These are phyloP conservation scores for Aspergillus novofumigatus DNA, from an alignment of 2,329 filamentous ascomycete genomes.

Conservation along the genomic window DNA sequence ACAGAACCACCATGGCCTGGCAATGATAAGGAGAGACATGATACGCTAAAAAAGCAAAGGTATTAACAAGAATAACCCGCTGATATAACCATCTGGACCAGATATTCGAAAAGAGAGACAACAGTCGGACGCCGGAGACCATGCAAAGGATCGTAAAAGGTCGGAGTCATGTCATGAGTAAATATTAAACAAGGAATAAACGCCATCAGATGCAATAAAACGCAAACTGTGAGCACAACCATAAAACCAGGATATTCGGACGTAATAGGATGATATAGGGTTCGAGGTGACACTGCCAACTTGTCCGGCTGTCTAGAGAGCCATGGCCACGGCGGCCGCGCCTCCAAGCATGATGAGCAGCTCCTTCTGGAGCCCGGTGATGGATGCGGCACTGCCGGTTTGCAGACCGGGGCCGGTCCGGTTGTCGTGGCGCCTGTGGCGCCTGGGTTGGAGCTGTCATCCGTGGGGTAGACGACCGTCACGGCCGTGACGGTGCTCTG, in stretches of 20 bases:
- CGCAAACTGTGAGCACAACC: background rate
- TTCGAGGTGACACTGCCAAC: background rate
- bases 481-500: constrained; percentile 42
- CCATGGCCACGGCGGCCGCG: constrained; percentile 38
- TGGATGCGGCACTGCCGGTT: constrained; percentile 31
- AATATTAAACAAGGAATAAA: background rate
- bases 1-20: background rate
- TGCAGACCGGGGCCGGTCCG: constrained; percentile 35
- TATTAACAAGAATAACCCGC: background rate
- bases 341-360: constrained; percentile 39
- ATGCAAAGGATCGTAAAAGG: background rate
- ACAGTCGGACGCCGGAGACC: background rate
- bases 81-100: background rate
- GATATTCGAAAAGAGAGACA: background rate
- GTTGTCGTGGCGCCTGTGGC: constrained; percentile 21
- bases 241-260: background rate
- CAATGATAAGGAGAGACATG: background rate
- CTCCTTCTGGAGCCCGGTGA: constrained; percentile 29
- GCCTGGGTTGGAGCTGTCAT: constrained; percentile 20
- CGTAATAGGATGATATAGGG: too few relatives aligned
- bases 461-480: constrained; percentile 40
- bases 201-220: background rate
- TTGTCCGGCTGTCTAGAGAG: constrained; percentile 24
- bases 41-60: background rate
- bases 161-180: background rate